Base-by-base conservation (phyloP, 192 early-diverging fungal species). In the Gamsiella multidivaricata region DNA sequence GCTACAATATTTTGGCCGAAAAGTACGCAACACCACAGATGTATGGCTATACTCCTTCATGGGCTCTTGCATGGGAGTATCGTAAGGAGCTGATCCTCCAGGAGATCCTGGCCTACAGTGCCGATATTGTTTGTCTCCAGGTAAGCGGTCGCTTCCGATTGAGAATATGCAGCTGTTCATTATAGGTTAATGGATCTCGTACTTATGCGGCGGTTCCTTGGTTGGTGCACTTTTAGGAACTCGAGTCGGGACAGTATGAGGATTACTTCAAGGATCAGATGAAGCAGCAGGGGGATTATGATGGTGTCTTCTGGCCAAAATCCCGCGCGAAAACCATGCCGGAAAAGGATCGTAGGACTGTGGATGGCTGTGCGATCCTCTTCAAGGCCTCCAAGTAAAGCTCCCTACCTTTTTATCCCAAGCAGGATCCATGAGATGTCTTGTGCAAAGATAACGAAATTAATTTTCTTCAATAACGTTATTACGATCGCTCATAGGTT, bases 311-410 rank as follows among this genome's bases (percentile, higher is more conserved):
- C 73, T 97, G 86, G 87, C 94, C 94, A 70, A 99, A 99, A 80
- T 95, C 96, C 51, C 87, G 97, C 37, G 92, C 95, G 31, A 88
- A 94, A 63, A 97, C 95, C 5, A 99, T 99, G 96, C 79, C 84
- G 54, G 96, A 97, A 65, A 91, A 88, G 65, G 95, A 97, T 65
- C 89, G 92, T 51, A 82, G 90, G 56, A 73, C 78, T 29, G 97
- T 99, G 2, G 97, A 99, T 80, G 97, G 97, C 7, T 99, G 97
- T 80, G 97, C 95, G 15, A 97, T 90, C 1, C 97, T 99, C 74
- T 99, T 88, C 85, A 94, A 94, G 67, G 54, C 88, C 55, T 84
- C 87, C 52, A 97, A 94, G 92, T 94, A 87, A 46, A 86, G 54
- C 26, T 52, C 33, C 25, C 14, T 39, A 57, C 62, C 25, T 34